phyloP scores from a whole-genome alignment of 1,284 basidiomycete species.

The Leccinum variabile region DNA sequence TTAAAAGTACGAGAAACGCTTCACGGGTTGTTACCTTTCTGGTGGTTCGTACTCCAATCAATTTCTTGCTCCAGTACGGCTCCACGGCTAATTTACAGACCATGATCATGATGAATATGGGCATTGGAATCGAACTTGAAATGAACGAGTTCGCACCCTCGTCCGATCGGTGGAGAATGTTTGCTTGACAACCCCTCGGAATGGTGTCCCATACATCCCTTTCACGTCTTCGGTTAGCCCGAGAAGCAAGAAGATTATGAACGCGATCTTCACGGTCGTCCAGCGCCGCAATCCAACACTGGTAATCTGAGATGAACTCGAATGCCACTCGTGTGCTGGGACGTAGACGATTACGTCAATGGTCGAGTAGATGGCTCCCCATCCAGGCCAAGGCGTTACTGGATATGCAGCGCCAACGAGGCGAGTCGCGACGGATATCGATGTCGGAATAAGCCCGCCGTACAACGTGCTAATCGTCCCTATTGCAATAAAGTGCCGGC shows the following conservation, averaged over 20 bases:
- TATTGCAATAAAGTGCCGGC: constrained; percentile 17
- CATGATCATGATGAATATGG: constrained; percentile 7
- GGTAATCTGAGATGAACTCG: neutral
- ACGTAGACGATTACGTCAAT: constrained; percentile 12
- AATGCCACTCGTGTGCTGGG: constrained; percentile 12
- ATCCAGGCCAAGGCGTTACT: constrained; percentile 27
- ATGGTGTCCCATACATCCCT: constrained; percentile 16
- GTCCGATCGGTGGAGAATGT: neutral
- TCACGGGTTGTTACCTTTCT: constrained; percentile 1
- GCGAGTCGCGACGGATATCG: constrained; percentile 7
- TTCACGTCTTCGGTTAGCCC: constrained; percentile 25
- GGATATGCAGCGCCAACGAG: constrained; percentile 13
- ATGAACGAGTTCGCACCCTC: constrained; percentile 5
- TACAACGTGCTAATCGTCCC: constrained; percentile 17
- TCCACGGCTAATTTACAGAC: neutral
- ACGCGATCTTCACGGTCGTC: constrained; percentile 16
- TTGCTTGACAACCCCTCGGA: constrained; percentile 9
- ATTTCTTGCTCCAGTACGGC: neutral
- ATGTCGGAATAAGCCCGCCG: constrained; percentile 18
- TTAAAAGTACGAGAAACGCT: neutral
- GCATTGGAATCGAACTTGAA: neutral
- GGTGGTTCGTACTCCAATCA: neutral
- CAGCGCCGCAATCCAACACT: constrained; percentile 22
- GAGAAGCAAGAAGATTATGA: constrained; percentile 28
- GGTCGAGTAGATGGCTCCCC: constrained; percentile 21